Percentiles rank a stretch among this genome's conserved stretches.
These are phyloP conservation scores for Lactarius trivialis DNA, from an alignment of 768 basidiomycete species.

Conservation along the genomic window DNA sequence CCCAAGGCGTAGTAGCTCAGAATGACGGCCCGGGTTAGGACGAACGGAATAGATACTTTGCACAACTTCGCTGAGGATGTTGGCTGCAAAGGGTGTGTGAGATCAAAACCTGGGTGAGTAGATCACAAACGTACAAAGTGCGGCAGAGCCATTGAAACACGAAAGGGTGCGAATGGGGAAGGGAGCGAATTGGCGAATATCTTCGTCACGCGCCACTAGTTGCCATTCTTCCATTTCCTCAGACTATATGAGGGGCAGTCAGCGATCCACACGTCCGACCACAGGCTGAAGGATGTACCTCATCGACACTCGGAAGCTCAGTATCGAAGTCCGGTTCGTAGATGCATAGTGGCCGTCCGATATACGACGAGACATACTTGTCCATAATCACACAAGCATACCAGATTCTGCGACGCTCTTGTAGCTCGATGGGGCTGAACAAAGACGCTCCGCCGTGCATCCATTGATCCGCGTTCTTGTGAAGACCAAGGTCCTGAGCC, in stretches of 20 bases:
- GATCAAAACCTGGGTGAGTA: background rate
- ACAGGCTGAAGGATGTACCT: slow-evolving; percentile 35
- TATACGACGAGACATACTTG: slow-evolving; percentile 73
- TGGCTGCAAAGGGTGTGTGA: slow-evolving; percentile 39
- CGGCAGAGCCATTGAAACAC: slow-evolving; percentile 72
- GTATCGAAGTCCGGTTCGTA: slow-evolving; percentile 75
- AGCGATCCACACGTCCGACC: background rate
- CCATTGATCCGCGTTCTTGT: slow-evolving; percentile 77
- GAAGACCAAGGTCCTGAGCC: slow-evolving; percentile 85
- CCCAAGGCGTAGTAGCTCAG: slow-evolving; percentile 53
- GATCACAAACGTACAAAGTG: slow-evolving; percentile 47
- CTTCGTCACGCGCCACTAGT: slow-evolving; percentile 35
- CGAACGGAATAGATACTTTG: slow-evolving; percentile 67
- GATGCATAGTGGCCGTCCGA: slow-evolving; percentile 71
- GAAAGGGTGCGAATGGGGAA: slow-evolving; percentile 51
- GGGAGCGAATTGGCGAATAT: slow-evolving; percentile 27
- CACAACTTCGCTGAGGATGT: slow-evolving; percentile 60
- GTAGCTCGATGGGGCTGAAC: slow-evolving; percentile 56
- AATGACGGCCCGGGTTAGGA: slow-evolving; percentile 47
- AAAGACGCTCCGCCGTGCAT: slow-evolving; percentile 45
- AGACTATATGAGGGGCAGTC: slow-evolving; percentile 32
- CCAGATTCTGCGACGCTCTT: slow-evolving; percentile 70
- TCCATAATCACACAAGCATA: slow-evolving; percentile 75
- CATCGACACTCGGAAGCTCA: slow-evolving; percentile 50
- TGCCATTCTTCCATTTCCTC: slow-evolving; percentile 58